These are phyloP conservation scores for Dacryopinax spathularia DNA, from an alignment of 768 basidiomycete genomes.

Conservation along the genomic window DNA sequence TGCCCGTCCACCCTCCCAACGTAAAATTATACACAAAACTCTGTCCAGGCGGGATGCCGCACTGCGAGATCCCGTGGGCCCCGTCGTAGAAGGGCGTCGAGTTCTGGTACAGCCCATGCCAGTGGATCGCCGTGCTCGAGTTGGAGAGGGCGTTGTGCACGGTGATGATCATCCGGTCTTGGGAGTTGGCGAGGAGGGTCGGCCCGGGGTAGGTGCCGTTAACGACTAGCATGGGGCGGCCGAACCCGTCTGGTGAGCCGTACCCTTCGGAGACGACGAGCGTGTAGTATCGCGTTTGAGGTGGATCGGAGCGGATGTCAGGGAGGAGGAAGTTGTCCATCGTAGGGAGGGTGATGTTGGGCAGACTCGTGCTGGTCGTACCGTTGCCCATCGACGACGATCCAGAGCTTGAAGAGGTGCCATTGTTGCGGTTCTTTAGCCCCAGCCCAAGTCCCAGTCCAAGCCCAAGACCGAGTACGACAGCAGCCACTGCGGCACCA, in stretches of 20 bases:
- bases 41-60: constrained; percentile 12
- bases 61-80: constrained; percentile 10
- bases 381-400: not conserved
- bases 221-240: constrained; percentile 18
- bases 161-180: constrained; percentile 6
- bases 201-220: constrained; percentile 14
- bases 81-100: constrained; percentile 12
- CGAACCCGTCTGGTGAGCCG: constrained; percentile 31
- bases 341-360: not conserved
- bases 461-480: not conserved
- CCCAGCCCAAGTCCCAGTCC: not conserved
- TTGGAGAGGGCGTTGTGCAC: constrained; percentile 7
- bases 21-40: constrained; percentile 10
- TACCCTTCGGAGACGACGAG: constrained; percentile 29
- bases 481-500: not conserved
- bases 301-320: constrained; percentile 7
- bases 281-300: constrained; percentile 31
- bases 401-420: not conserved
- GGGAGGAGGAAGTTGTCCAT: not conserved
- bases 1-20: constrained; percentile 2
- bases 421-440: not conserved
- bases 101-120: constrained; percentile 15
- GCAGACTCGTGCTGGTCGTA: not conserved
- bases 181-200: constrained; percentile 12
- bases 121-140: constrained; percentile 11